Base-by-base conservation (phyloP, 2,329 filamentous ascomycete species). In the Thermothelomyces thermophilus region DNA sequence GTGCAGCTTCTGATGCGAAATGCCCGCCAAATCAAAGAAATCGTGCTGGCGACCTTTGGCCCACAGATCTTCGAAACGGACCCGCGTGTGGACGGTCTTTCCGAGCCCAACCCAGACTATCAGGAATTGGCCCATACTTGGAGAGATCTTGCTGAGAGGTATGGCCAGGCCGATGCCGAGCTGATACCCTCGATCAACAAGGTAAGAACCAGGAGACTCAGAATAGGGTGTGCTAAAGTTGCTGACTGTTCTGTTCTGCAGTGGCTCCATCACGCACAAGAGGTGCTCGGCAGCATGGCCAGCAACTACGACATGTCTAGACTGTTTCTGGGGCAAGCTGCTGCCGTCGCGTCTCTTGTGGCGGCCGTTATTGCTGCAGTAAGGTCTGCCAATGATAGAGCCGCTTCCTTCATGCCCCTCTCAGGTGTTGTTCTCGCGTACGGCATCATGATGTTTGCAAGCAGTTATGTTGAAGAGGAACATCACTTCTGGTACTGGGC, bases 401-500 rank as follows among this genome's bases (percentile, higher is more conserved):
- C 61, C 57, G n/a, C 60, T 54, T 55, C 58, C 13, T 59, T 73
- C 10, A 50, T 64, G 8, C 73, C 74, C 3, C 70, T 86, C 44
- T 56, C 70, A 3, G 55, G 76, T 2, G 71, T 82, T 26, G 77
- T 77, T 0, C 41, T 83, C 0, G 66, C 77, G 0, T 95, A 97
- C 63, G 82, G 84, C 1, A 66, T 80, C 33, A 94, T 96, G 82
- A 97, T 97, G 90, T 97, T 97, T 68, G 91, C 90, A 9, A 95
- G 88, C 64, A 97, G 90, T 63, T 98, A 93, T 65, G 89, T 98
- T 2, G 93, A 98, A 67, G 93, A 98, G 69, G 93, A 98, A 66
- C 93, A 98, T 43, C 89, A 97, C 58, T 96, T 95, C 65, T 98
- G 93, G 93, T 97, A 98, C 68, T 97, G 91, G 90, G 70, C 81